Conservation (phyloP, 768 basidiomycete species). For the Pisolithus marmoratus region DNA sequence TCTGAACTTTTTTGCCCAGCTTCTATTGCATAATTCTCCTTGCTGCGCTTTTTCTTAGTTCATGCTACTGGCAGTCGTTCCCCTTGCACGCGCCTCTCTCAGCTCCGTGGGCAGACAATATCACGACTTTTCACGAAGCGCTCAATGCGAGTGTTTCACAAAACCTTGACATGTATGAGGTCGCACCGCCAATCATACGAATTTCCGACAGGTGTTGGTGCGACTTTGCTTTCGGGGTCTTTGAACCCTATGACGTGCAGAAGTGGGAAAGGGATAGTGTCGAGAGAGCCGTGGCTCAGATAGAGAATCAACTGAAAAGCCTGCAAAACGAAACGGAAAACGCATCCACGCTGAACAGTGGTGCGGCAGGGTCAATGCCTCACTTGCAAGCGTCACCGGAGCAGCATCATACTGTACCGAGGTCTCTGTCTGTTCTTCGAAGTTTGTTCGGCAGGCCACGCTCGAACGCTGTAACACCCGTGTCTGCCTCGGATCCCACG, state of each 20-base stretch:
- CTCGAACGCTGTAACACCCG: neutral
- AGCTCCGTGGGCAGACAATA: constrained; percentile 59
- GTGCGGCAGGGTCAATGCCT: constrained; percentile 10
- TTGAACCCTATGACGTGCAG: constrained; percentile 72
- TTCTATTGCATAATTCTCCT: constrained; percentile 86
- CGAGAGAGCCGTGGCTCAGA: constrained; percentile 33
- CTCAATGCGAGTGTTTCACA: constrained; percentile 43
- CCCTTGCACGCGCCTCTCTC: constrained; percentile 58
- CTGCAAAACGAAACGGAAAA: constrained; percentile 15
- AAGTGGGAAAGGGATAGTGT: constrained; percentile 71
- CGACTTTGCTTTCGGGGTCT: constrained; percentile 62
- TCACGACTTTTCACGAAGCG: constrained; percentile 70
- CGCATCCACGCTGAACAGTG: constrained; percentile 25
- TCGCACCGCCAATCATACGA: constrained; percentile 53
- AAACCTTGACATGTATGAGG: constrained; percentile 31
- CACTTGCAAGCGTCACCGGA: neutral
- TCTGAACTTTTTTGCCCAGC: constrained; percentile 32
- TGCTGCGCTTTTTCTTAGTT: constrained; percentile 76
- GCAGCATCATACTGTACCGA: constrained; percentile 1
- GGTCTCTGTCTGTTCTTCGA: constrained; percentile 19
- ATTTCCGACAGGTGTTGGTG: constrained; percentile 84
- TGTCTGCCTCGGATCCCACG: neutral
- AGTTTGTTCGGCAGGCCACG: constrained; percentile 17
- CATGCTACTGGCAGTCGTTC: constrained; percentile 87
- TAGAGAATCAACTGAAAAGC: constrained; percentile 28